These are phyloP conservation scores for Auricularia sp. DNA, from an alignment of 768 basidiomycete genomes.

Conservation along the genomic window DNA sequence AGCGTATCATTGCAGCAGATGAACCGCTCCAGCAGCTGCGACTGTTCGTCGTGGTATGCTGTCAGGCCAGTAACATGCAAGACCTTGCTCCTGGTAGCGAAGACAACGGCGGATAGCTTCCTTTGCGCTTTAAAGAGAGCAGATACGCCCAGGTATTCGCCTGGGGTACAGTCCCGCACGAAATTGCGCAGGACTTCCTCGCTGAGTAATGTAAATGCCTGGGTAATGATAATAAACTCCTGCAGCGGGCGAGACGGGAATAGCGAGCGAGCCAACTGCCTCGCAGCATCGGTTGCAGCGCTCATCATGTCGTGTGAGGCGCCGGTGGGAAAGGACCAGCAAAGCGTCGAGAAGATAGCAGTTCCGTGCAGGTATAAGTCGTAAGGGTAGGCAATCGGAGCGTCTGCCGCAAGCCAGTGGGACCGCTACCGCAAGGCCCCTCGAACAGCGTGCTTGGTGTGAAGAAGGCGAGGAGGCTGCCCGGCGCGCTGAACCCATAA, in stretches of 20 bases:
- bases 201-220: neutral
- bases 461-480: too few species aligned
- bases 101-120: neutral
- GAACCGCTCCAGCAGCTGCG: neutral
- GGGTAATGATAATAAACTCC: neutral
- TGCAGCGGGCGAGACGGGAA: neutral
- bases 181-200: neutral
- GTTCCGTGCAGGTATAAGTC: too few species aligned
- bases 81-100: neutral
- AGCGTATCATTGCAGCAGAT: neutral
- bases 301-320: too few species aligned
- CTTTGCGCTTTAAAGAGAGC: neutral
- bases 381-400: too few species aligned
- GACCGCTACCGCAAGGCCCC: too few species aligned
- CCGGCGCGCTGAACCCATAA: too few species aligned
- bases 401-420: too few species aligned
- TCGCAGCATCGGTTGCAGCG: neutral
- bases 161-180: neutral
- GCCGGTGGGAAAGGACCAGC: too few species aligned
- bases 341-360: too few species aligned
- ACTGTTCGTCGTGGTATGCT: neutral
- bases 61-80: neutral
- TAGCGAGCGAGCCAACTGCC: neutral
- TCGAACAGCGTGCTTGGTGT: too few species aligned
- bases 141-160: too few species aligned